Evolutionary conservation across 2,329 filamentous ascomycete genomes (phyloP).

Genomic region (Arthrobotrys iridis): DNA sequence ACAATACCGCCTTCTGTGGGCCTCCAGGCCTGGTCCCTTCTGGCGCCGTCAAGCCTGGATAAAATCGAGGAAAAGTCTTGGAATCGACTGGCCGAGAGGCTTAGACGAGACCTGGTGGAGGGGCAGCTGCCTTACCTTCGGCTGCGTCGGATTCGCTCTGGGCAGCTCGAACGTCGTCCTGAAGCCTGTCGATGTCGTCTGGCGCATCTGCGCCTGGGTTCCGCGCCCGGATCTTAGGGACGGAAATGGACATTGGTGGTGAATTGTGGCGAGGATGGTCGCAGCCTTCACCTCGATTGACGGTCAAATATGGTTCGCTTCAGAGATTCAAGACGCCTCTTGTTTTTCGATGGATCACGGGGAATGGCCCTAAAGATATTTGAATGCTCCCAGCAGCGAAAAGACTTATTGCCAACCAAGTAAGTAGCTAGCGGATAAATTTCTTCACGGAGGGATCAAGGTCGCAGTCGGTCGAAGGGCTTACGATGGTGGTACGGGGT

Average conservation of each 20-base stretch:
- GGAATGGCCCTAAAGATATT: slow-evolving; percentile 5
- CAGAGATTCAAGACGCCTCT: slow-evolving; percentile 8
- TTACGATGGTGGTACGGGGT: slow-evolving; percentile 1
- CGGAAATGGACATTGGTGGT: slow-evolving; percentile 41
- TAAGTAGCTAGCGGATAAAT: slow-evolving; percentile 43
- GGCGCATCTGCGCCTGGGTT: slow-evolving; percentile 44
- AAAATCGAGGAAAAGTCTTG: slow-evolving; percentile 50
- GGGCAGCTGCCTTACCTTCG: slow-evolving; percentile 50
- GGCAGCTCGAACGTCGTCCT: slow-evolving; percentile 30
- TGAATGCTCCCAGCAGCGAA: background rate
- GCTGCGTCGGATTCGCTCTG: slow-evolving; percentile 50
- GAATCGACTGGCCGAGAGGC: slow-evolving; percentile 40
- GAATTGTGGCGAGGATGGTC: background rate
- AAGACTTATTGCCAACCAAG: background rate
- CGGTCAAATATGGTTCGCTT: slow-evolving; percentile 1
- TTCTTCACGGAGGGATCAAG: slow-evolving; percentile 12
- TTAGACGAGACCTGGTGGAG: slow-evolving; percentile 47
- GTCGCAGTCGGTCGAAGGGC: slow-evolving; percentile 16
- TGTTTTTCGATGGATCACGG: slow-evolving; percentile 28
- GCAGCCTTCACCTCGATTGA: background rate
- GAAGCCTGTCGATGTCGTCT: slow-evolving; percentile 50
- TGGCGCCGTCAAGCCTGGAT: slow-evolving; percentile 34
- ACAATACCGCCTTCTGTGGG: background rate
- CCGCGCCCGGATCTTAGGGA: slow-evolving; percentile 37
- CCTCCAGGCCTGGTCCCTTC: background rate